phyloP scores from a whole-genome alignment of 345 rosid genomes.

The Arabidopsis suecica region DNA sequence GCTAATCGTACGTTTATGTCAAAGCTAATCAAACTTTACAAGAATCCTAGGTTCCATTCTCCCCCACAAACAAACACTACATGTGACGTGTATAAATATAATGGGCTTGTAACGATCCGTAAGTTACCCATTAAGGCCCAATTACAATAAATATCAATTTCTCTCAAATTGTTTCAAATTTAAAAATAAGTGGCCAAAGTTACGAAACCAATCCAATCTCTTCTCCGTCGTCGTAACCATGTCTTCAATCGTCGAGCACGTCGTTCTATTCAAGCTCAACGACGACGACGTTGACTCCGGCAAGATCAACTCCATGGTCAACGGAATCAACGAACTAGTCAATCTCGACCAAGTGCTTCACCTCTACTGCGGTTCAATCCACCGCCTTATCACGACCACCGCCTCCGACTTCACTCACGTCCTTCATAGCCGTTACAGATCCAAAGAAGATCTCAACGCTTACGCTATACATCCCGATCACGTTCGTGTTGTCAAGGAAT shows the following conservation, averaged over 20 bases:
- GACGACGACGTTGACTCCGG: constrained; percentile 50
- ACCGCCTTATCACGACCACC: constrained; percentile 47
- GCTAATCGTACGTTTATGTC: constrained; percentile 28
- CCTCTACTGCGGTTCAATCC: constrained; percentile 64
- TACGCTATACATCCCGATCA: constrained; percentile 73
- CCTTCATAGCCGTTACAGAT: constrained; percentile 82
- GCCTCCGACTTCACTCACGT: constrained; percentile 68
- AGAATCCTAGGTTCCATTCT: constrained; percentile 21
- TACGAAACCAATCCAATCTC: neutral
- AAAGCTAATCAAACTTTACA: constrained; percentile 18
- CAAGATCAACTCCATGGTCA: constrained; percentile 60
- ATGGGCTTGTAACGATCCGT: neutral
- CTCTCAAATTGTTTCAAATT: neutral
- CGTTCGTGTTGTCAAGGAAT: constrained; percentile 60
- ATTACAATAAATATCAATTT: neutral
- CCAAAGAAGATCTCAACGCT: constrained; percentile 58
- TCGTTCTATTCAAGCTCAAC: constrained; percentile 85
- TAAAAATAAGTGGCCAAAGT: no score
- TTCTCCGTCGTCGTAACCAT: neutral
- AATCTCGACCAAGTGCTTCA: constrained; percentile 67
- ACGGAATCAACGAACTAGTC: constrained; percentile 58
- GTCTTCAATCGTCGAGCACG: constrained; percentile 62
- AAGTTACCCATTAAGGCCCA: neutral
- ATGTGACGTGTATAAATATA: neutral
- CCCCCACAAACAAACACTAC: constrained; percentile 16